Base-by-base conservation (phyloP, 495 filamentous ascomycete genomes). In the Penicillium lividum region DNA sequence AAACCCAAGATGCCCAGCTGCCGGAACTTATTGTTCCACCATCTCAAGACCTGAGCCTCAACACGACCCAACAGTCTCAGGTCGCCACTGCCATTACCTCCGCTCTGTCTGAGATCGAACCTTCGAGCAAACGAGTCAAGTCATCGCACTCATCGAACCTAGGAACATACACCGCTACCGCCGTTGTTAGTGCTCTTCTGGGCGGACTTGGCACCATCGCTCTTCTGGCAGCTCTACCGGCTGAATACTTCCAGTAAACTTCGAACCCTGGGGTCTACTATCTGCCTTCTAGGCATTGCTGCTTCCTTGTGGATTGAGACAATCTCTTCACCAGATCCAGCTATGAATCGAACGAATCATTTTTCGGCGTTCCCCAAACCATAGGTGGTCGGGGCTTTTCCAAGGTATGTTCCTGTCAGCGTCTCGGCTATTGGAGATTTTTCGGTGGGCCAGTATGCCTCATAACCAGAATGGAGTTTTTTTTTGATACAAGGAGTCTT, bases 141-240 rank as follows among this genome's bases (percentile, higher is more conserved):
- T 60, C 60, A 11, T 55, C 60, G 5, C 54, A 59, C 7, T 48
- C 64, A 13, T 65, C 51, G n/a, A 64, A 47, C 25, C 36, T 79
- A 42, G 68, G 65, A 31, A 74, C 61, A 46, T 77, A 79, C 57
- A 76, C 78, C 15, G 67, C 76, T 18, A 76, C 77, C 42, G 78
- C 79, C 33, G 53, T 77, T 3, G 61, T 77, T 13, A 76, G 80
- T 33, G 77, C 73, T 22, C 59, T 81, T 22, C 66, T 80, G 40
- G 80, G 80, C 51, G 73, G 78, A 48, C 67, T 83, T 46, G 77
- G 78, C 25, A 76, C 80, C 44, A 73, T 83, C 62, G 80, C 76
- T 31, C 64, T 73, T 30, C 67, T 83, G 36, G 79, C 81, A 5
- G 66, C 75, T 25, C 68, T 80, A 10, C 77, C 77, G 18, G 61